Base-by-base conservation (phyloP, 306 rosid species). In the Lathyrus aphaca region DNA sequence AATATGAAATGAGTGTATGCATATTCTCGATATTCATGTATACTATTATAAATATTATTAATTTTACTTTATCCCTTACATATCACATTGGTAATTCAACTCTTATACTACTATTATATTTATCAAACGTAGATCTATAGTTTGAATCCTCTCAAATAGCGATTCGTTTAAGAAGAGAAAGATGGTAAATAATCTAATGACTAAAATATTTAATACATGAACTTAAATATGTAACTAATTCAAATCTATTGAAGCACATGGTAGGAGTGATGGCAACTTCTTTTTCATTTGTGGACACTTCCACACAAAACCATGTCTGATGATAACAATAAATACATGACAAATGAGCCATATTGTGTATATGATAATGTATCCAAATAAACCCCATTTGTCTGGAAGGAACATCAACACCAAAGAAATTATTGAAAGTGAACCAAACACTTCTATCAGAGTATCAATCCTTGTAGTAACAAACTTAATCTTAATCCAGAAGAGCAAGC, bases 391-490 rank as follows among this genome's bases (percentile, higher is more conserved):
- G 1, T 59, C 1, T 0, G 76, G 68, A 1, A 71, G 49, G 38
- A 71, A 30, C 49, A 58, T 9, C 39, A 59, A 8, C 12, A 44
- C 15, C 25, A 58, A 32, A 8, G 59, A 71, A 71, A 45, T 3
- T 66, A 59, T 45, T 0, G 68, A 71, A 18, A 71, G 68, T 1
- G 76, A 59, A 9, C 12, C 59, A 45, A 71, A 58, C 3, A 59
- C 16, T 21, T 71, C 59, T 27, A 59, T 30, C 1, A 71, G 15
- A 15, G 27, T 59, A 14, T 37, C 69, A 17, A 61, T 0, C 13
- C 14, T 3, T 8, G 0, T 19, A 0, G 9, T 23, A 3, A 23
- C 39, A 21, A 53, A 68, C 15, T 21, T 37, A 37, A 68, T 14
- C 15, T 23, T 42, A 21, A 14, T 3, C 39, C 39, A 42, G 21